phyloP scores from a whole-genome alignment of 1,139 yeast genomes.

The Kodamaea sp. region DNA sequence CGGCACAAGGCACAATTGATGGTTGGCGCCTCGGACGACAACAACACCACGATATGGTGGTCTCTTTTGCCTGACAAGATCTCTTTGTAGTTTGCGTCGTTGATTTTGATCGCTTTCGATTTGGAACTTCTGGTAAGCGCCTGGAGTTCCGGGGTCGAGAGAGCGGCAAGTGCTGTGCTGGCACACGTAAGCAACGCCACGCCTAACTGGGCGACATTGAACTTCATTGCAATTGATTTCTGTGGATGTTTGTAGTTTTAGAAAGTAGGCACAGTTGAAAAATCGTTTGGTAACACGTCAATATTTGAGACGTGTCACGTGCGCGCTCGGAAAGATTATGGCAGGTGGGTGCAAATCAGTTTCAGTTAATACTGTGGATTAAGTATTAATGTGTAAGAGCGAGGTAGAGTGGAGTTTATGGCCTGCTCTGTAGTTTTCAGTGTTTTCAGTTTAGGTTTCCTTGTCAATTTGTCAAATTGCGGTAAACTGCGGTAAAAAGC shows the following conservation, averaged over 20 bases:
- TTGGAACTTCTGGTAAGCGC: slow-evolving; percentile 19
- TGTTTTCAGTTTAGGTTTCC: no score
- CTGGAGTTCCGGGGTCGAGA: slow-evolving; percentile 29
- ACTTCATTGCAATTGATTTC: slow-evolving; percentile 9
- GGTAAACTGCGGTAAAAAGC: no score
- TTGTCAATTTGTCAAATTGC: no score
- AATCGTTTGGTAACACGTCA: slow-evolving; percentile 10
- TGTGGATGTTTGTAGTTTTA: slow-evolving; percentile 1
- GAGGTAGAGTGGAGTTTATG: no score
- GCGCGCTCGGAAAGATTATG: no score
- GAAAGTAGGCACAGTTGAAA: slow-evolving; percentile 1
- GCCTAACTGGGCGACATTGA: slow-evolving; percentile 10
- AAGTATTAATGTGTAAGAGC: no score
- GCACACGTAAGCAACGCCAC: slow-evolving; percentile 12
- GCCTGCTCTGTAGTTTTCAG: no score
- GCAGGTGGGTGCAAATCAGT: no score
- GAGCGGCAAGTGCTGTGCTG: slow-evolving; percentile 24
- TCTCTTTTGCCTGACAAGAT: slow-evolving; percentile 71
- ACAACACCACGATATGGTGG: slow-evolving; percentile 60
- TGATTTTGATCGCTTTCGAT: slow-evolving; percentile 38
- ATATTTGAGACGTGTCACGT: slow-evolving; percentile 2
- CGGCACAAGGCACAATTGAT: slow-evolving; percentile 79
- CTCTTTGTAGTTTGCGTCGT: slow-evolving; percentile 60
- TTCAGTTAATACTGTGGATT: no score
- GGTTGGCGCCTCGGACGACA: slow-evolving; percentile 74